Evolutionary conservation across 2,329 filamentous ascomycete species (phyloP).

Genomic region (Stachybotrys elegans): DNA sequence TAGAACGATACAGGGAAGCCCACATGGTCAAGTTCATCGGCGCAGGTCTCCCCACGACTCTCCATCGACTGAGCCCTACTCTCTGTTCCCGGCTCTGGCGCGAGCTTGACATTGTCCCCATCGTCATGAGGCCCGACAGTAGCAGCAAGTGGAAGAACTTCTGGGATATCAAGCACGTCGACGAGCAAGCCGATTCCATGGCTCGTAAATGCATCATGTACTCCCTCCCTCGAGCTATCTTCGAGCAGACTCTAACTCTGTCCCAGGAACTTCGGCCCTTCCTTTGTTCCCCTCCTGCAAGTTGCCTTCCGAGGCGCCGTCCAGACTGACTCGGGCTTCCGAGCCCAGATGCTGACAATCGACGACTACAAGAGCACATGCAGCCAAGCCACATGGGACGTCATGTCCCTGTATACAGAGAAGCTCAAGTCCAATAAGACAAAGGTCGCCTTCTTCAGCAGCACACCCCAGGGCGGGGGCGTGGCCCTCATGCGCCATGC

Average conservation of each 20-base stretch:
- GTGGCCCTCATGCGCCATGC: slow-evolving; percentile 80
- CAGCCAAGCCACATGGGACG: slow-evolving; percentile 56
- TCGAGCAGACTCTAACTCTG: background rate
- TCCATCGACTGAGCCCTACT: slow-evolving; percentile 56
- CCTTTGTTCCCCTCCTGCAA: slow-evolving; percentile 61
- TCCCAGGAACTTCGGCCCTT: slow-evolving; percentile 66
- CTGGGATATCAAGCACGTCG: slow-evolving; percentile 56
- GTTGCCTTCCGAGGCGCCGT: slow-evolving; percentile 65
- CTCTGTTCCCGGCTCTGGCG: slow-evolving; percentile 70
- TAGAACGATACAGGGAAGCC: slow-evolving; percentile 55
- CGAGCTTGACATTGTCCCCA: slow-evolving; percentile 69
- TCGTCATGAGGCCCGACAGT: slow-evolving; percentile 53
- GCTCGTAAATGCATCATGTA: slow-evolving; percentile 72
- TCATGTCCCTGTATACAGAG: slow-evolving; percentile 57
- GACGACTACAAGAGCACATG: slow-evolving; percentile 59
- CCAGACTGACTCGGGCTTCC: slow-evolving; percentile 63
- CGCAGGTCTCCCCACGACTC: slow-evolving; percentile 58
- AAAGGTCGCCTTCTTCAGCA: slow-evolving; percentile 74
- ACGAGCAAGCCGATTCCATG: slow-evolving; percentile 79
- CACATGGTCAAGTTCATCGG: slow-evolving; percentile 73
- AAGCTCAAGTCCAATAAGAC: slow-evolving; percentile 59
- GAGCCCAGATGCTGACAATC: slow-evolving; percentile 52
- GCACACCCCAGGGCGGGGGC: slow-evolving; percentile 76
- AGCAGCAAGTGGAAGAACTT: slow-evolving; percentile 36
- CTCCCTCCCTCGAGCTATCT: background rate